Conservation (phyloP, 148 eudicot species). For the Vaccinium myrtillus region DNA sequence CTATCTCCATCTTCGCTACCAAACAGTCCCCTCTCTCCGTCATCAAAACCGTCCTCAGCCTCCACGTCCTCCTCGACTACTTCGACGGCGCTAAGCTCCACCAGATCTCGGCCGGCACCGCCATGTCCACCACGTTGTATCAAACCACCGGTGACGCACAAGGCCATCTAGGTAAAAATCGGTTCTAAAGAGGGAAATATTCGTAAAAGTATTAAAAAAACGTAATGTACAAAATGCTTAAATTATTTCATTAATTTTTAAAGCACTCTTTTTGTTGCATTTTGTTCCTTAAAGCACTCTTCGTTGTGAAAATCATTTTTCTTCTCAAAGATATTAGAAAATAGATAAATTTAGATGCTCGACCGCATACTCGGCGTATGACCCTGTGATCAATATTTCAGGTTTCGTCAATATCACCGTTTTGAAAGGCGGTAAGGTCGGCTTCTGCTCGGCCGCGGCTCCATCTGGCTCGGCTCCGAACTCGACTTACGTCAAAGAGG, state of each 20-base stretch:
- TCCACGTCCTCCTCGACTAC: slow-evolving; percentile 68
- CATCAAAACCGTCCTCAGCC: slow-evolving; percentile 46
- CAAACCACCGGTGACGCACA: slow-evolving; percentile 65
- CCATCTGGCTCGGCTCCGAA: slow-evolving; percentile 37
- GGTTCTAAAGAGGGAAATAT: background rate
- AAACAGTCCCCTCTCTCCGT: slow-evolving; percentile 46
- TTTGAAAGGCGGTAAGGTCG: slow-evolving; percentile 51
- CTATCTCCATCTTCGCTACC: slow-evolving; percentile 39
- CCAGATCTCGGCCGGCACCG: slow-evolving; percentile 42
- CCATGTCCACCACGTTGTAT: slow-evolving; percentile 49
- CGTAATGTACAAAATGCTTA: background rate
- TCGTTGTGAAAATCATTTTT: too few species aligned
- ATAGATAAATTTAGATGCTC: too few species aligned
- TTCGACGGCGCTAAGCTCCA: slow-evolving; percentile 58
- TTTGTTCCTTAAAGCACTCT: too few species aligned
- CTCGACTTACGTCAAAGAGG: slow-evolving; percentile 43
- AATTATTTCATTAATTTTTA: background rate
- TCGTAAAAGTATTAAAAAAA: background rate
- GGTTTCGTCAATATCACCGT: slow-evolving; percentile 71
- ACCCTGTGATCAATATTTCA: background rate
- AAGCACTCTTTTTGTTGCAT: too few species aligned
- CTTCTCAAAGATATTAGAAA: too few species aligned
- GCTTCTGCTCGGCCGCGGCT: slow-evolving; percentile 47
- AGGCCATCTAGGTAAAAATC: slow-evolving; percentile 7
- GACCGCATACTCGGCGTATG: too few species aligned